These are phyloP conservation scores for Calonectria hawksworthii DNA, from an alignment of 2,329 filamentous ascomycete species.

Conservation along the genomic window DNA sequence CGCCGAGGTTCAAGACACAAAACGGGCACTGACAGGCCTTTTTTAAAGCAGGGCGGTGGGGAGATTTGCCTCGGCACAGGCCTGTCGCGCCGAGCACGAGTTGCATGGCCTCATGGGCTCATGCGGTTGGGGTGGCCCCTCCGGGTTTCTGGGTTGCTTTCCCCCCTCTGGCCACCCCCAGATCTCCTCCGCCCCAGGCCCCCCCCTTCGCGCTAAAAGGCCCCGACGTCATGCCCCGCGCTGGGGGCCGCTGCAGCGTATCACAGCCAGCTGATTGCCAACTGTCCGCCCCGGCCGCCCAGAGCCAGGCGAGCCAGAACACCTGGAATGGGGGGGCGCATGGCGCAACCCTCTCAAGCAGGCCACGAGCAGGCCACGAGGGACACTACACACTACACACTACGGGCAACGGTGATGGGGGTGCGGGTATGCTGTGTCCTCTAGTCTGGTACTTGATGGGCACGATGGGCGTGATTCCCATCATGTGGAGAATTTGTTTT, in stretches of 20 bases:
- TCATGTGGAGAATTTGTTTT: background rate
- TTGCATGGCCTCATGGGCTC: background rate
- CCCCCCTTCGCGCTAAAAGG: conserved; percentile 34
- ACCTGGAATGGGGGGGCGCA: background rate
- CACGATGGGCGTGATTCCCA: background rate
- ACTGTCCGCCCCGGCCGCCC: conserved; percentile 16
- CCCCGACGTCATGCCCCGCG: conserved; percentile 37
- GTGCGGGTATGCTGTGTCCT: background rate
- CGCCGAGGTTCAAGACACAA: conserved; percentile 29
- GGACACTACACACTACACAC: background rate
- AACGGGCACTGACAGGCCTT: conserved; percentile 9
- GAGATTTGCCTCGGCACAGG: conserved; percentile 43
- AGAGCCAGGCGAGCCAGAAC: background rate
- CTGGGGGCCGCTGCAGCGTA: conserved; percentile 34
- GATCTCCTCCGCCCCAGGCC: background rate
- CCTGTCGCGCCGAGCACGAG: background rate
- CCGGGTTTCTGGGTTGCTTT: no score
- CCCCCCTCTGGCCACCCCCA: background rate
- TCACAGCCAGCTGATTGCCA: conserved; percentile 42
- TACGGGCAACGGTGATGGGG: background rate
- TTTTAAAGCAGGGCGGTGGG: conserved; percentile 33
- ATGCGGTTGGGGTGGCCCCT: background rate
- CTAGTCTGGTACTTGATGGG: background rate
- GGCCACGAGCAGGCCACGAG: background rate
- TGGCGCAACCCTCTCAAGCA: background rate